Conservation (phyloP, 2,329 filamentous ascomycete species). For the Xylariaceae sp. region DNA sequence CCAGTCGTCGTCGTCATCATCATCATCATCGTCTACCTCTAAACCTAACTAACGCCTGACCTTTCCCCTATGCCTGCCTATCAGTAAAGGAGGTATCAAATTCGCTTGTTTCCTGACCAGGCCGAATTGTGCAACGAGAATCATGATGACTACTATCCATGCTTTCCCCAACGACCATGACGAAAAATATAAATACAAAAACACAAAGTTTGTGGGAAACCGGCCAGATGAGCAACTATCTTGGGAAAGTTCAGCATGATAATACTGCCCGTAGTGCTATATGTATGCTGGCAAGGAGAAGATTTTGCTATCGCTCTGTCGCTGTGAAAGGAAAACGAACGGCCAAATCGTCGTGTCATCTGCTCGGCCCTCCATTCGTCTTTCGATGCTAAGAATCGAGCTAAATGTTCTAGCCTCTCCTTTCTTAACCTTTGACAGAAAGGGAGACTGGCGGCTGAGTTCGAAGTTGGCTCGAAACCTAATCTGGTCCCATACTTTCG, state of each 20-base stretch:
- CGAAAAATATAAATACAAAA: slow-evolving; percentile 18
- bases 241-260: slow-evolving; percentile 18
- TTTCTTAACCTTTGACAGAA: neutral
- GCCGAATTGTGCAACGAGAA: slow-evolving; percentile 16
- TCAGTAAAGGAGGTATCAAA: slow-evolving; percentile 20
- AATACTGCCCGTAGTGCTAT: slow-evolving; percentile 13
- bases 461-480: slow-evolving; percentile 2
- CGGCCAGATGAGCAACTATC: slow-evolving; percentile 25
- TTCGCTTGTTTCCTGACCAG: slow-evolving; percentile 17
- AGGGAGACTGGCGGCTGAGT: neutral
- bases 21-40: neutral
- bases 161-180: neutral
- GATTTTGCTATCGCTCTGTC: slow-evolving; percentile 27
- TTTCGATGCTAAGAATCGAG: neutral
- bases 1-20: neutral
- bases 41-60: neutral
- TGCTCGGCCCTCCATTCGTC: neutral
- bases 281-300: slow-evolving; percentile 31
- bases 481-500: neutral
- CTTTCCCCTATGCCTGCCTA: slow-evolving; percentile 10
- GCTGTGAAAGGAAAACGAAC: slow-evolving; percentile 29
- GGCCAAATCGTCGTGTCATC: slow-evolving; percentile 9
- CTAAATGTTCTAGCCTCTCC: neutral
- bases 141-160: slow-evolving; percentile 10
- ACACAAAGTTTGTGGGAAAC: slow-evolving; percentile 13